Evolutionary conservation across 352 stramenopile species (phyloP).

Genomic region (Phytophthora syringae): DNA sequence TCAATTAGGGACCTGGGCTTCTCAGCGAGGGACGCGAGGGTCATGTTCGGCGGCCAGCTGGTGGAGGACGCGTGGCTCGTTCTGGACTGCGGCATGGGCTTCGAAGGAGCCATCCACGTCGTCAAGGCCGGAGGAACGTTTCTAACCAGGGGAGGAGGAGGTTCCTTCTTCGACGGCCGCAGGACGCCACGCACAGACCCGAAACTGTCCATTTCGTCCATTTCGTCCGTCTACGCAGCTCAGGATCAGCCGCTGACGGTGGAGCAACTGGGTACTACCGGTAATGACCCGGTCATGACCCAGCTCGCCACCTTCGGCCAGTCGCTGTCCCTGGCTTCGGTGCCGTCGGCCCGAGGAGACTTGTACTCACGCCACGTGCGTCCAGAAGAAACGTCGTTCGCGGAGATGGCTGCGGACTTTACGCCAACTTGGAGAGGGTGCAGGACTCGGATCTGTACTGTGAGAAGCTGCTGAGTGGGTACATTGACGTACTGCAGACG

Average conservation of each 20-base stretch:
- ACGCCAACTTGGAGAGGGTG: conserved; percentile 70
- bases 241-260: conserved; percentile 17
- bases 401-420: conserved; percentile 77
- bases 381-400: conserved; percentile 79
- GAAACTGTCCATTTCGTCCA: conserved; percentile 75
- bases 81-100: conserved; percentile 78
- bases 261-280: conserved; percentile 31
- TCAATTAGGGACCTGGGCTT: conserved; percentile 53
- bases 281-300: conserved; percentile 48
- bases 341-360: conserved; percentile 38
- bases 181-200: conserved; percentile 34
- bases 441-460: conserved; percentile 77
- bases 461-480: conserved; percentile 75
- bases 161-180: conserved; percentile 12
- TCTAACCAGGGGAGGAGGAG: neutral
- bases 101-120: conserved; percentile 78
- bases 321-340: conserved; percentile 40
- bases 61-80: conserved; percentile 84
- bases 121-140: conserved; percentile 46
- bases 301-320: conserved; percentile 53
- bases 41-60: conserved; percentile 81
- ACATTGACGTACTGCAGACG: conserved; percentile 80
- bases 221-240: conserved; percentile 66
- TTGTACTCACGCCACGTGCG: conserved; percentile 64
- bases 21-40: conserved; percentile 46